Evolutionary conservation across 208 protist genomes (phyloP), one percentile per base, ranked within the genome.

Genomic region (Trypanosoma vivax): DNA sequence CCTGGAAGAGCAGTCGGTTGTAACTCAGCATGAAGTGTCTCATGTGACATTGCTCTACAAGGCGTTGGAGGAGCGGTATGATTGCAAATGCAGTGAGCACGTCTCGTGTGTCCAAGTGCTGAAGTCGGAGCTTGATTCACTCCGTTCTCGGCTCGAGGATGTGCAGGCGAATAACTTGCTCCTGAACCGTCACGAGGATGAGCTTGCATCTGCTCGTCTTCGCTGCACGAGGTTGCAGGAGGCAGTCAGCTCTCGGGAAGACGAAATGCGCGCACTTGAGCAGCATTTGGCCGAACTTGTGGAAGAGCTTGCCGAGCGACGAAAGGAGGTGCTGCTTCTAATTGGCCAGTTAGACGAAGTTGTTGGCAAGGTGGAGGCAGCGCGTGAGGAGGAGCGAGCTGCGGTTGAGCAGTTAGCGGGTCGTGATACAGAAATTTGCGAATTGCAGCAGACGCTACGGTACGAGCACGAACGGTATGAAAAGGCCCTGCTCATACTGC

Each of bases 271-370:
- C 21, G 42, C 42, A 0, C 38, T 88, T 23, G 76, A 79, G 41
- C 48, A 23, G 27, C 70, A 63, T 14, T 67, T 70, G 21, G 62
- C 75, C 13, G 71, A 76, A 21, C 62, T 89, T 0, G 34, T 89
- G 2, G 62, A 65, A 21, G 81, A 89, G 48, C 65, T 89, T 14
- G 18, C 53, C 39, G 67, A 66, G n/a, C 81, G 83, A 64, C 75
- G 71, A 7, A 68, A 70, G 9, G 62, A 81, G 50, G 74, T 83
- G 56, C 70, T 70, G 41, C 63, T 83, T 28, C 67, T 84, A 2
- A 80, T 89, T 46, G 62, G 72, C 5, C 73, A 89, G 16, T 60
- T 89, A 2, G 73, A 89, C 25, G 81, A 82, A 13, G 82, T 83
- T 42, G 73, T 64, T 2, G 49, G 60, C 24, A 66, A 70, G 28